Base-by-base conservation (phyloP, 352 stramenopile genomes). In the Pythium angustatum region DNA sequence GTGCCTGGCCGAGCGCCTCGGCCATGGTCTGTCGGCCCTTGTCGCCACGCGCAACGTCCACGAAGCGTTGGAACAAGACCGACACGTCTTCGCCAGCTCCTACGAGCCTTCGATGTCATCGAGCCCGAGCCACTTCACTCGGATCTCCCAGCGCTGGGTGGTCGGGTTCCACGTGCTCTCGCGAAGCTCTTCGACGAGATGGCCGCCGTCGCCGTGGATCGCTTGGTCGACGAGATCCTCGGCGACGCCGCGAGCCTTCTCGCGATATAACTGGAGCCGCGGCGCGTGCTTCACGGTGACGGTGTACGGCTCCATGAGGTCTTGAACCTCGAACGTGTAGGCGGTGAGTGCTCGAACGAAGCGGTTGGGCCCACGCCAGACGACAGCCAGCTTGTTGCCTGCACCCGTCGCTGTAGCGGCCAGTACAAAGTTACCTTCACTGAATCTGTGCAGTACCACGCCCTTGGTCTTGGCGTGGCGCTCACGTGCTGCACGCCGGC, bases 271-370 rank as follows among this genome's bases (percentile, higher is more conserved):
- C 26, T 69, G 60, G 2, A 76, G 43, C 0, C 48, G 36, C 1
- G 60, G 50, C 5, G 60, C 56, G 40, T 73, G 66, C 11, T 30
- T 15, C 2, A 68, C 27, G 9, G 47, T 48, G 3, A 55, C 26
- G 0, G n/a, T 28, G 51, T 27, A 68, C 3, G 64, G 64, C 2
- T 19, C 50, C 1, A 62, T 28, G 0, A 76, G 17, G 34, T 76
- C 47, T 19, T 73, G 69, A 0, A 73, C 53, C 22, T 76, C 64
- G 21, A 71, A 76, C 4, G 58, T 63, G 36, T 64, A 69, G 31
- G 66, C 53, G 12, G 47, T 64, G 1, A 71, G 31, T 2, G 52
- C 52, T 0, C 2, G 15, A 0, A 72, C 8, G n/a, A 69, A 57
- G 9, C 59, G 55, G 34, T 65, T 64, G 0, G 59, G 64, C 1